Base-by-base conservation (phyloP, 805 yeast genomes). In the Metschnikowia noctiluminum region DNA sequence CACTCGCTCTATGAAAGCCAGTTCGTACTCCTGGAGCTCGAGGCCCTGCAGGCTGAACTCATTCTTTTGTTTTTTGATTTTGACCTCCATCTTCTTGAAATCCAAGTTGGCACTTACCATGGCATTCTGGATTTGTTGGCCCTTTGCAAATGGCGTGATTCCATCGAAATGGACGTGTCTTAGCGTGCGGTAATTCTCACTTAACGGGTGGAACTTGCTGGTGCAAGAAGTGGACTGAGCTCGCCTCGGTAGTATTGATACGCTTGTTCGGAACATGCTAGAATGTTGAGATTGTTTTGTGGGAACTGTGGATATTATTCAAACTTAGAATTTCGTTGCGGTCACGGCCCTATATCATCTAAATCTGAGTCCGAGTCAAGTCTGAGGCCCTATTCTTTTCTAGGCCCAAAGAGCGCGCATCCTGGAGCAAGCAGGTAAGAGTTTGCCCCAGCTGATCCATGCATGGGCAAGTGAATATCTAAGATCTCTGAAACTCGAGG, bases 51-150 rank as follows among this genome's bases (percentile, higher is more conserved):
- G 60, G 3, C 64, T 65, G 21, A 79, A 59, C 37, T 70, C 71
- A 9, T 53, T 56, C 42, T 73, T 63, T 48, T 74, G 76, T 30
- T 65, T 65, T 11, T 62, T 64, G 42, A 81, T 78, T 52, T 77
- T 81, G 4, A 77, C 51, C 50, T 77, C 78, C 55, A 81, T 66
- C 44, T 69, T 67, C 62, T 83, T 84, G 66, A 76, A 76, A 54
- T 81, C 80, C 36, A 86, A 62, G 51, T 80, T 78, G 21, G 84
- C 82, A 21, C 75, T 62, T 0, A 81, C 81, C 53, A 86, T 71
- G 40, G 71, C 64, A 43, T 76, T 76, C 59, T 87, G 92, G 36
- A 85, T 74, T 30, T 62, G 58, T 44, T 77, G 72, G 3, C 89
- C 92, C 38, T 70, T 64, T 12, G 59, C 55, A 56, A 71, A 73